Conservation (phyloP, 1,139 yeast genomes). For the Hyphopichia wangnamkhiaoensis region DNA sequence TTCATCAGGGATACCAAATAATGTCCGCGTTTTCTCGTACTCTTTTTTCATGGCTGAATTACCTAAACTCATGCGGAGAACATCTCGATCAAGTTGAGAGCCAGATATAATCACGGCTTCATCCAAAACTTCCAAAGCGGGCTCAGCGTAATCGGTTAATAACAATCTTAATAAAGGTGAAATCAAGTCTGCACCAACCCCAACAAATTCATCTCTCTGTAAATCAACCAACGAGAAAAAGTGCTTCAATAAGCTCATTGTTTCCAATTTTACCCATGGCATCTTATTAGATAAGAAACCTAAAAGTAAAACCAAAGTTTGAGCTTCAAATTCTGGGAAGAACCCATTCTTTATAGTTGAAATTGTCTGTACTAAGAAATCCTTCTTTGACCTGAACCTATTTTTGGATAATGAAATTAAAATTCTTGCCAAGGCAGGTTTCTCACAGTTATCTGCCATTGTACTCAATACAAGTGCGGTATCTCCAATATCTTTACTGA, state of each 20-base stretch:
- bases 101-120: slow-evolving; percentile 86
- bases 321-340: slow-evolving; percentile 77
- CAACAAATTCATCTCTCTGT: slow-evolving; percentile 75
- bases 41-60: slow-evolving; percentile 76
- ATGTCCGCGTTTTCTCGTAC: slow-evolving; percentile 81
- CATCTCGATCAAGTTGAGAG: slow-evolving; percentile 86
- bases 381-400: slow-evolving; percentile 84
- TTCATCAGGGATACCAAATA: slow-evolving; percentile 96
- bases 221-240: slow-evolving; percentile 79
- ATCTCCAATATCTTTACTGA: slow-evolving; percentile 52
- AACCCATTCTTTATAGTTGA: slow-evolving; percentile 65
- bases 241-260: slow-evolving; percentile 72
- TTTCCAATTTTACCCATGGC: slow-evolving; percentile 78
- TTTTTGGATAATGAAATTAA: slow-evolving; percentile 74
- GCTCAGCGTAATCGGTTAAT: slow-evolving; percentile 83
- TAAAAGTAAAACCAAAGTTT: slow-evolving; percentile 68
- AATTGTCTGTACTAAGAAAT: slow-evolving; percentile 80
- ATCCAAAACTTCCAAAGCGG: slow-evolving; percentile 86
- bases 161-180: slow-evolving; percentile 84
- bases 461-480: slow-evolving; percentile 60
- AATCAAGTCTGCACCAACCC: slow-evolving; percentile 92
- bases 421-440: slow-evolving; percentile 68
- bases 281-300: slow-evolving; percentile 78
- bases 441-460: slow-evolving; percentile 60
- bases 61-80: slow-evolving; percentile 88